phyloP scores from a whole-genome alignment of 768 basidiomycete species.

The Sporobolomyces phaffii region DNA sequence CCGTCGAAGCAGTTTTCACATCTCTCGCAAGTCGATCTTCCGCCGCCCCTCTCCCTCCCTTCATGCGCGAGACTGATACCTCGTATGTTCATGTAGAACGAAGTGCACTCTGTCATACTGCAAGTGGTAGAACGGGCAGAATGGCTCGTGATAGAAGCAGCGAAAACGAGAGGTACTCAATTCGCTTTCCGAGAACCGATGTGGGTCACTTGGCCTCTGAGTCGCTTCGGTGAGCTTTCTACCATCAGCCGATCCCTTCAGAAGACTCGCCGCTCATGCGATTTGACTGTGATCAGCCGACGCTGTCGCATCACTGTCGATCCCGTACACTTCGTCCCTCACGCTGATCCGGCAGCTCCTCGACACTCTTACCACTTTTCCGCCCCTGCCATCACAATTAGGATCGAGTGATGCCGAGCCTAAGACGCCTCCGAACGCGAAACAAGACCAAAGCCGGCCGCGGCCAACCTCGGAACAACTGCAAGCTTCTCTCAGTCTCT shows the following conservation, averaged over 20 bases:
- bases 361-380: constrained; percentile 33
- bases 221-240: constrained; percentile 35
- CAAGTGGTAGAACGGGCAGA: constrained; percentile 27
- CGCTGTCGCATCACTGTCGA: constrained; percentile 14
- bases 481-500: constrained; percentile 22
- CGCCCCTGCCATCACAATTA: constrained; percentile 6
- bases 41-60: too few species aligned
- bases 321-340: constrained; percentile 31
- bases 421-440: not conserved
- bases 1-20: constrained; percentile 24
- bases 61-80: not conserved
- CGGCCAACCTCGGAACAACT: constrained; percentile 33
- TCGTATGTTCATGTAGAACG: not conserved
- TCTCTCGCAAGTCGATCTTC: constrained; percentile 17
- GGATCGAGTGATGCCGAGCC: not conserved
- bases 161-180: constrained; percentile 12
- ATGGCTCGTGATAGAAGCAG: constrained; percentile 25
- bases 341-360: constrained; percentile 26
- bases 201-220: constrained; percentile 38
- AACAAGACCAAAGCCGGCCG: not conserved
- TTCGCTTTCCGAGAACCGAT: constrained; percentile 36
- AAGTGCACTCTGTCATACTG: constrained; percentile 5
- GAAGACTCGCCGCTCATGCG: not conserved
- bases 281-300: constrained; percentile 14
- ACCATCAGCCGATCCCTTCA: too few species aligned